Conservation (phyloP, 2,329 filamentous ascomycete species). For the Pseudohalonectria lignicola region DNA sequence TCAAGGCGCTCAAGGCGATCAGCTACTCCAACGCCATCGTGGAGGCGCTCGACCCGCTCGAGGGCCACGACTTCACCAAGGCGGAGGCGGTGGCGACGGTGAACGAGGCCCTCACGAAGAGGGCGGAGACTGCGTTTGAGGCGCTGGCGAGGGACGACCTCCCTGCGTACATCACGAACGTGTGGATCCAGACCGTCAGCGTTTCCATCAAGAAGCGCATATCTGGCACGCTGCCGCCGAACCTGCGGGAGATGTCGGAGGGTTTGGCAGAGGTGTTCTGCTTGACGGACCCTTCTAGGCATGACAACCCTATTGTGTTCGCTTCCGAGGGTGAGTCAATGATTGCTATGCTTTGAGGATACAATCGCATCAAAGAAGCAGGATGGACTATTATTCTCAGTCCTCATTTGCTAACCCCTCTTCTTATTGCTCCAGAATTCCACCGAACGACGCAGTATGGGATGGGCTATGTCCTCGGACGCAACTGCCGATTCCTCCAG, state of each 20-base stretch:
- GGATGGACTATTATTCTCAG: too few relatives aligned
- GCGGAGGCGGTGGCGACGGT: slow-evolving; percentile 36
- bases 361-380: too few relatives aligned
- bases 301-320: slow-evolving; percentile 68
- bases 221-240: slow-evolving; percentile 52
- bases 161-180: slow-evolving; percentile 60
- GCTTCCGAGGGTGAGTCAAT: slow-evolving; percentile 52
- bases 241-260: slow-evolving; percentile 59
- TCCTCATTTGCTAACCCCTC: too few relatives aligned
- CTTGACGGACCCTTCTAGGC: slow-evolving; percentile 60
- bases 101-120: slow-evolving; percentile 49
- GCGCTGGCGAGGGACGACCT: slow-evolving; percentile 55
- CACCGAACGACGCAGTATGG: slow-evolving; percentile 66
- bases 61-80: slow-evolving; percentile 41
- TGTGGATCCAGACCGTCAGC: slow-evolving; percentile 60
- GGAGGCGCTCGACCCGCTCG: slow-evolving; percentile 44
- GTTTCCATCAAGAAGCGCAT: slow-evolving; percentile 57
- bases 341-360: too few relatives aligned
- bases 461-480: slow-evolving; percentile 60
- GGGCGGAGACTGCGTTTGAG: slow-evolving; percentile 54
- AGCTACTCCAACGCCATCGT: slow-evolving; percentile 60
- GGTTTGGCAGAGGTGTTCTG: slow-evolving; percentile 70
- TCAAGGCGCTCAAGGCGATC: slow-evolving; percentile 62
- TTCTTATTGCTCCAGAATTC: slow-evolving; percentile 47
- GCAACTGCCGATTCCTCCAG: slow-evolving; percentile 71